Evolutionary conservation across 768 basidiomycete genomes (phyloP).

Genomic region (Chalciporus pseudorubinellus): DNA sequence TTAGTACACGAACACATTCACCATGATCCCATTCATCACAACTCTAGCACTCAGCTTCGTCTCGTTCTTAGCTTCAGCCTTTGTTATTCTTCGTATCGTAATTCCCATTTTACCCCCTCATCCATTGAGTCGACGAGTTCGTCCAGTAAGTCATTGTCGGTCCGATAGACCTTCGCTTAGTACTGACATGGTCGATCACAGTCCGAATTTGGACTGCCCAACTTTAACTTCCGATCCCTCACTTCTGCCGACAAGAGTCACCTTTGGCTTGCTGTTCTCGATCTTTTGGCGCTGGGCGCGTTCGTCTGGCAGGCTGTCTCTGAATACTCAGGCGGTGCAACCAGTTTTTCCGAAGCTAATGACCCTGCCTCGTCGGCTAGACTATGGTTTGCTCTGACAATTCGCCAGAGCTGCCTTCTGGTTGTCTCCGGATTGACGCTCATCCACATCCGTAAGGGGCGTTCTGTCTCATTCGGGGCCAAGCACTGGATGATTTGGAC

Average conservation of each 20-base stretch:
- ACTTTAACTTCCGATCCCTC: slow-evolving; percentile 53
- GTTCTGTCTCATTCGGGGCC: slow-evolving; percentile 64
- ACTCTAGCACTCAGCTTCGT: slow-evolving; percentile 65
- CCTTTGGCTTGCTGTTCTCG: slow-evolving; percentile 69
- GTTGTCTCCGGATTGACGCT: slow-evolving; percentile 59
- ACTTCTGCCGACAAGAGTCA: slow-evolving; percentile 69
- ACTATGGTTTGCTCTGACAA: slow-evolving; percentile 67
- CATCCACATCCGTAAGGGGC: slow-evolving; percentile 67
- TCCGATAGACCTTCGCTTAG: background rate
- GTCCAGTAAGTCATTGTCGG: slow-evolving; percentile 50
- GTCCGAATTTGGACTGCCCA: slow-evolving; percentile 76
- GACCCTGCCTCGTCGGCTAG: slow-evolving; percentile 56
- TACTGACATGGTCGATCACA: slow-evolving; percentile 30
- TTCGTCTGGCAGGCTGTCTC: slow-evolving; percentile 66
- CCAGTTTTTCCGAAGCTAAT: slow-evolving; percentile 42
- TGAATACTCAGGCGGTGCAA: slow-evolving; percentile 49
- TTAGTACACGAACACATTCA: slow-evolving; percentile 20
- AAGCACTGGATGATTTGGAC: slow-evolving; percentile 75
- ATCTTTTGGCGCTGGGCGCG: slow-evolving; percentile 56
- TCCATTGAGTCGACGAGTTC: slow-evolving; percentile 69
- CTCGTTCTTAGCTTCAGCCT: slow-evolving; percentile 71
- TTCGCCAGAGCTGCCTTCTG: slow-evolving; percentile 67
- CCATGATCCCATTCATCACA: slow-evolving; percentile 67
- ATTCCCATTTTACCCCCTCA: slow-evolving; percentile 73
- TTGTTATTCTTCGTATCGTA: slow-evolving; percentile 72